These are phyloP conservation scores for Botryosphaeria dothidea DNA, from an alignment of 2,329 filamentous ascomycete genomes.

Conservation along the genomic window DNA sequence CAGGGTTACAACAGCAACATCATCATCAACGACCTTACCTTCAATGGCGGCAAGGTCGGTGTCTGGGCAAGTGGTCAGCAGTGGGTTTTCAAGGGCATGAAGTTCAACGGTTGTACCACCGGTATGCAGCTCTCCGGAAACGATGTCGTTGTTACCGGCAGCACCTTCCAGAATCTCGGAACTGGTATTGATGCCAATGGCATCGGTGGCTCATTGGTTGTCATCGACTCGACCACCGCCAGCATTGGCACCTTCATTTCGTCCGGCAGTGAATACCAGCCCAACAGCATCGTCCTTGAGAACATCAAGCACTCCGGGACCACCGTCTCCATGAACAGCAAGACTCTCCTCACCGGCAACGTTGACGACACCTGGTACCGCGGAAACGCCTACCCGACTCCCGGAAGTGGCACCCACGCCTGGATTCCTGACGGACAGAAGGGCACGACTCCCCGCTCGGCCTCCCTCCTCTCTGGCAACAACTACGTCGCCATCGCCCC, in stretches of 20 bases:
- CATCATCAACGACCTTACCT: conserved; percentile 16
- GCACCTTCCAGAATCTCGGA: not conserved
- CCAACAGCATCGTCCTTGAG: conserved; percentile 17
- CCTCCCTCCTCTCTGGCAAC: not conserved
- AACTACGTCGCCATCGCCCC: conserved; percentile 16
- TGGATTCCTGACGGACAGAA: not conserved
- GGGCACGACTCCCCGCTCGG: not conserved
- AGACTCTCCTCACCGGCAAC: conserved; percentile 1
- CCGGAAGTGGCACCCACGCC: conserved; percentile 1
- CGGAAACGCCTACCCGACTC: conserved; percentile 9
- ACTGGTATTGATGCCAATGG: conserved; percentile 1
- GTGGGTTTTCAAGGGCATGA: conserved; percentile 35
- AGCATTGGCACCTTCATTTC: conserved; percentile 8
- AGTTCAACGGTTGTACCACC: conserved; percentile 14
- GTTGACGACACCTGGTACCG: conserved; percentile 16
- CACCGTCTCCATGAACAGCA: not conserved
- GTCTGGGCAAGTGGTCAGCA: conserved; percentile 36
- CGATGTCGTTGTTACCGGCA: conserved; percentile 16
- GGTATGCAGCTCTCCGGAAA: not conserved
- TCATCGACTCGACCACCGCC: conserved; percentile 3
- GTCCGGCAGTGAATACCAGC: not conserved
- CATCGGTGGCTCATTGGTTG: conserved; percentile 8
- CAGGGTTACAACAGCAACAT: conserved; percentile 30
- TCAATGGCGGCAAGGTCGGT: conserved; percentile 26
- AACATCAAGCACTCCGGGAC: conserved; percentile 11